Conservation (phyloP, 345 rosid species). For the Populus nigra region DNA sequence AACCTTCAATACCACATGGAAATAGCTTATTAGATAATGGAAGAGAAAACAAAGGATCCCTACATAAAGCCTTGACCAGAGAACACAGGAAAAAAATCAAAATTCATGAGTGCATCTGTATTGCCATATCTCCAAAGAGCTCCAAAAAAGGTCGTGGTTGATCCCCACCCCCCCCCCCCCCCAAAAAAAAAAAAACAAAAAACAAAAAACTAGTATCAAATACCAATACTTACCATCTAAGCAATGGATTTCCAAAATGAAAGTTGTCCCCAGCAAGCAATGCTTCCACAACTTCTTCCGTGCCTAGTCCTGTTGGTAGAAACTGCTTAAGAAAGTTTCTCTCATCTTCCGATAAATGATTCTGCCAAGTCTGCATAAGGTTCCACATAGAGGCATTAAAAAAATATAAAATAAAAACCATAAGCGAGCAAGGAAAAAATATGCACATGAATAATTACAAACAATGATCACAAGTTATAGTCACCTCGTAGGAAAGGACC, state of each 20-base stretch:
- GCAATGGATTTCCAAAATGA: slow-evolving; percentile 77
- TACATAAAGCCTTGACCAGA: neutral
- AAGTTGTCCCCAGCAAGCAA: slow-evolving; percentile 75
- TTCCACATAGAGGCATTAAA: slow-evolving; percentile 11
- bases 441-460: slow-evolving; percentile 5
- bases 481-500: slow-evolving; percentile 80
- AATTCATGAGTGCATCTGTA: neutral
- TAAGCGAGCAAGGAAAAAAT: slow-evolving; percentile 8
- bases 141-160: neutral
- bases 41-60: neutral
- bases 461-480: slow-evolving; percentile 9
- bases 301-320: slow-evolving; percentile 66
- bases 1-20: neutral
- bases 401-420: neutral
- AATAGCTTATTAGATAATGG: neutral
- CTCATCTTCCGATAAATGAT: slow-evolving; percentile 65
- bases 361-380: slow-evolving; percentile 64
- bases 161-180: neutral
- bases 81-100: neutral
- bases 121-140: neutral
- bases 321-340: slow-evolving; percentile 63
- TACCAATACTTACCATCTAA: slow-evolving; percentile 61
- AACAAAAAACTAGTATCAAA: neutral
- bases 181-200: neutral
- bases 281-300: slow-evolving; percentile 50